phyloP scores from a whole-genome alignment of 2,329 filamentous ascomycete species.

The Talaromyces pinophilus region DNA sequence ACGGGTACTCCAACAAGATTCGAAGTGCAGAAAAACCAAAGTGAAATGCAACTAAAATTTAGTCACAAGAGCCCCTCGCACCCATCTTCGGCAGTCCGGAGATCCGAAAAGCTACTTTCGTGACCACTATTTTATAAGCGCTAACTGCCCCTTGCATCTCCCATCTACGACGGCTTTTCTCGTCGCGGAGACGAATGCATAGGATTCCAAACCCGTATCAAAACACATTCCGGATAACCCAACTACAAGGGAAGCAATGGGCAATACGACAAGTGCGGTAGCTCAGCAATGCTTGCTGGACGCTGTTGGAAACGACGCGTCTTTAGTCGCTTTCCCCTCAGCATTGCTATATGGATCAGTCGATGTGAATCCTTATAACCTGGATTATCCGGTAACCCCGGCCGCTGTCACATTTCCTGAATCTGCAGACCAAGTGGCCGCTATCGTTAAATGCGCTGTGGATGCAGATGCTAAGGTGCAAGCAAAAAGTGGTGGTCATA shows the following conservation, averaged over 20 bases:
- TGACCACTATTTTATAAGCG: background rate
- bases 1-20: background rate
- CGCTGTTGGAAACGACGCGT: constrained; percentile 23
- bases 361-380: constrained; percentile 34
- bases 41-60: background rate
- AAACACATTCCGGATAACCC: background rate
- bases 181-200: background rate
- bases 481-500: constrained; percentile 56
- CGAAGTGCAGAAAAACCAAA: background rate
- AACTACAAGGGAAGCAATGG: background rate
- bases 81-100: background rate
- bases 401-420: constrained; percentile 37
- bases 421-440: constrained; percentile 45
- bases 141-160: background rate
- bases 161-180: background rate
- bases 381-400: constrained; percentile 36
- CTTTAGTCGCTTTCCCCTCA: constrained; percentile 22
- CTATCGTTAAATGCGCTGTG: constrained; percentile 51
- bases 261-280: constrained; percentile 22
- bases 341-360: constrained; percentile 21
- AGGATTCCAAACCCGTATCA: background rate
- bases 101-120: background rate
- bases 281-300: constrained; percentile 23
- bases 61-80: background rate
- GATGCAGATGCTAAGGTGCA: constrained; percentile 51